Base-by-base conservation (phyloP, 1,284 basidiomycete species). In the Thecaphora frezii region DNA sequence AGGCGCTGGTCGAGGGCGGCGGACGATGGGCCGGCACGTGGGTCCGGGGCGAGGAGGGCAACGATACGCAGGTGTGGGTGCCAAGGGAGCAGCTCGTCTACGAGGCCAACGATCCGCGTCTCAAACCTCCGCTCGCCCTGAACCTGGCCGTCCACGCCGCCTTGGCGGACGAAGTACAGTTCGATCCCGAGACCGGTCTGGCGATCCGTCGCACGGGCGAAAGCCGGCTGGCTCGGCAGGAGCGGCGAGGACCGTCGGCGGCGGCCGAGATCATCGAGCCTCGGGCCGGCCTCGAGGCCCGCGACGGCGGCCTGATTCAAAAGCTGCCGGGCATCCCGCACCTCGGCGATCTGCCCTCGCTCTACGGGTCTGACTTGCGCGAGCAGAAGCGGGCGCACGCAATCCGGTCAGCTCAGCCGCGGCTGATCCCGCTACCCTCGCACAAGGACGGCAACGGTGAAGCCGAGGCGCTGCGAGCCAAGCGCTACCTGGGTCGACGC, bases 1-100 rank as follows among this genome's bases (percentile, higher is more conserved):
- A 97, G 79, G 92, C 93, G 13, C 83, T 98, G 12, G 87, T 97
- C 19, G 94, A 98, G 80, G 94, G 93, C 9, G 81, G 81, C 23
- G 81, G 81, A 10, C 66, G 80, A 37, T 82, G 81, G 78, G 64
- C 54, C 8, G 89, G 87, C 45, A 85, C 87, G 43, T 75, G 75
- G 72, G 61, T 69, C 1, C 63, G 73, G 10, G 61, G 61, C 30
- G 54, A 55, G 24, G 58, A 71, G 39, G 73, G 71, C 33, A 57
- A 56, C 21, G 66, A 66, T 25, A 57, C 68, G 30, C 69, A 70
- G 51, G 63, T 50, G 14, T 65, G 55, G 62, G 53, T 65, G 25
- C 59, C 73, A 21, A 71, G 70, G 51, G 69, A 79, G 26, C 64
- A 71, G 21, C 62, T 80, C 19, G 68, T 81, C 9, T 80, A 78